Percentiles rank a stretch among this genome's conserved stretches.
Conservation (phyloP, 306 rosid species). For the Cotoneaster glaucophyllus region DNA sequence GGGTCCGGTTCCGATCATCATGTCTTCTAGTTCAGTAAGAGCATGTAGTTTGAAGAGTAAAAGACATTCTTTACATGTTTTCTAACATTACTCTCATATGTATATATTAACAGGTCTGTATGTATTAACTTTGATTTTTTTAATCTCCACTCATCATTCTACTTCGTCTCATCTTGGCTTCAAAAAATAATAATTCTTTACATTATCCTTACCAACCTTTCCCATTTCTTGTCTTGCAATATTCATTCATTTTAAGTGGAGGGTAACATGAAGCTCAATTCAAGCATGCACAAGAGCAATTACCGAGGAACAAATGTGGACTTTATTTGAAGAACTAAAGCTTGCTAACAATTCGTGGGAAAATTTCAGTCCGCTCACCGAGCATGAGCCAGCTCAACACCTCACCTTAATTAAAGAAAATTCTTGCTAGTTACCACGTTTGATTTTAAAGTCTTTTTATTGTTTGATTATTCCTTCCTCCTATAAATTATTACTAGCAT, state of each 20-base stretch:
- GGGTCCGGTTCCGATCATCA: too few species aligned
- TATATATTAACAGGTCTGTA: too few species aligned
- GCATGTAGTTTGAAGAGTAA: too few species aligned
- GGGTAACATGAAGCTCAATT: slow-evolving; percentile 3
- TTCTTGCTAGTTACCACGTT: background rate
- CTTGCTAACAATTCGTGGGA: slow-evolving; percentile 17
- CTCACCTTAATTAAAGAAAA: background rate
- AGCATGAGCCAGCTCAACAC: background rate
- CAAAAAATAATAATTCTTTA: too few species aligned
- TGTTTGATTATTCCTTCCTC: background rate
- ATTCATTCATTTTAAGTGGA: background rate
- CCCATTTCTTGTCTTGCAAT: background rate
- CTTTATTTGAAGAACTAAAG: background rate
- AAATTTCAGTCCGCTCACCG: slow-evolving; percentile 1
- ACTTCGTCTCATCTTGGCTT: too few species aligned
- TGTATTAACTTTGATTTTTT: too few species aligned
- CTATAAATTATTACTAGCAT: background rate
- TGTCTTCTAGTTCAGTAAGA: too few species aligned
- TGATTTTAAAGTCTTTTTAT: background rate
- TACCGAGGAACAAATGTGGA: background rate
- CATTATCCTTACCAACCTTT: background rate
- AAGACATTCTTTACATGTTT: too few species aligned
- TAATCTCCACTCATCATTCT: too few species aligned
- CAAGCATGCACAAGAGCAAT: slow-evolving; percentile 4
- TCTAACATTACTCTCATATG: too few species aligned